phyloP scores from a whole-genome alignment of 805 yeast species.

The Candida namnaoensis region DNA sequence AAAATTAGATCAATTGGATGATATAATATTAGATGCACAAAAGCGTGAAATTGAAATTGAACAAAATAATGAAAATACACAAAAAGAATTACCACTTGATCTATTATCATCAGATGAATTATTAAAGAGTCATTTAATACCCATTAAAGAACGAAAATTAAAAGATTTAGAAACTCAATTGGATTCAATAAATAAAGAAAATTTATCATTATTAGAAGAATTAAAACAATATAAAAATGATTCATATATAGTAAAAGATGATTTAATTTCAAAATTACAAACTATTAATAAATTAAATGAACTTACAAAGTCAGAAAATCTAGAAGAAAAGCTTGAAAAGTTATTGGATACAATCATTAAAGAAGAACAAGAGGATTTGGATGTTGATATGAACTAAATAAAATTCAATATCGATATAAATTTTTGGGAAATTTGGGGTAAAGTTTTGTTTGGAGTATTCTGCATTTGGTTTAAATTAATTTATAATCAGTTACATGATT shows the following conservation, averaged over 20 bases:
- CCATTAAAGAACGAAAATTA: slow-evolving; percentile 13
- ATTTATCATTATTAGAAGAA: slow-evolving; percentile 6
- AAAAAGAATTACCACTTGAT: slow-evolving; percentile 5
- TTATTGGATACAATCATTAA: slow-evolving; percentile 3
- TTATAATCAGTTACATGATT: no score
- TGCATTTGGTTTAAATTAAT: no score
- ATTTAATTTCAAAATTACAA: slow-evolving; percentile 4
- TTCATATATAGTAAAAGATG: slow-evolving; percentile 4
- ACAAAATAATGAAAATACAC: not conserved
- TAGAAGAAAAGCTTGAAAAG: slow-evolving; percentile 4
- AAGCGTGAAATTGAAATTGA: slow-evolving; percentile 1
- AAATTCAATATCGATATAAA: no score
- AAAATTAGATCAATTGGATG: slow-evolving; percentile 36
- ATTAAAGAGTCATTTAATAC: slow-evolving; percentile 14
- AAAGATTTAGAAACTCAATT: slow-evolving; percentile 7
- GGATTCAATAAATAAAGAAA: slow-evolving; percentile 5
- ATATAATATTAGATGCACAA: slow-evolving; percentile 29
- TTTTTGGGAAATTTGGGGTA: no score
- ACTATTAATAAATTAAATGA: slow-evolving; percentile 5
- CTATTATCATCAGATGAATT: slow-evolving; percentile 11
- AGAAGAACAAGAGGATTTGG: not conserved
- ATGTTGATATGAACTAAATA: no score
- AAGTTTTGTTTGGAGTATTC: no score
- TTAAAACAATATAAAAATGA: slow-evolving; percentile 5
- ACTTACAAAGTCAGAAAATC: slow-evolving; percentile 2